phyloP scores from a whole-genome alignment of 2,329 filamentous ascomycete genomes.

The Atkinsonella texensis region DNA sequence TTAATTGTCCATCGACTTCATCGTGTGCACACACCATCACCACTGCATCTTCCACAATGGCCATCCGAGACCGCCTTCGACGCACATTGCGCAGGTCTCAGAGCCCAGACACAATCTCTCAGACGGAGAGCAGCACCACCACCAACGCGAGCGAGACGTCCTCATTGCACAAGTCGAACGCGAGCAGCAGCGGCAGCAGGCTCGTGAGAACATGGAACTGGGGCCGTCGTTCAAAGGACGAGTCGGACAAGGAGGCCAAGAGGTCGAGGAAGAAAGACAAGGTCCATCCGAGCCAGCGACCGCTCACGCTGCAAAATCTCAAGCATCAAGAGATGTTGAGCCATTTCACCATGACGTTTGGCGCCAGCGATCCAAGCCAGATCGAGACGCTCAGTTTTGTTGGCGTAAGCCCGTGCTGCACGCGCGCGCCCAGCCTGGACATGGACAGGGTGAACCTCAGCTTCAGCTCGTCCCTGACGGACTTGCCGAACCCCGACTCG shows the following conservation, averaged over 20 bases:
- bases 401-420: conserved; percentile 33
- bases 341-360: conserved; percentile 34
- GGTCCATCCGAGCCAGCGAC: conserved; percentile 31
- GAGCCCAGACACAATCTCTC: conserved; percentile 18
- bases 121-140: conserved; percentile 19
- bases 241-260: conserved; percentile 12
- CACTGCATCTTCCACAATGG: conserved; percentile 17
- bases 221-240: conserved; percentile 11
- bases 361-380: conserved; percentile 22
- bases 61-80: conserved; percentile 30
- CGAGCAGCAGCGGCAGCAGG: conserved; percentile 14
- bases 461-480: conserved; percentile 6
- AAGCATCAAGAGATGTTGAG: conserved; percentile 34
- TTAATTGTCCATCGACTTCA: background rate
- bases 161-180: conserved; percentile 17
- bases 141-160: conserved; percentile 18
- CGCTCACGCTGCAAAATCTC: conserved; percentile 32
- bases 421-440: conserved; percentile 24
- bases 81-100: conserved; percentile 27
- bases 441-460: conserved; percentile 13
- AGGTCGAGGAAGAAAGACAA: conserved; percentile 15
- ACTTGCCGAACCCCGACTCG: conserved; percentile 8
- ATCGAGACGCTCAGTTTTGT: conserved; percentile 21
- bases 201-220: conserved; percentile 21
- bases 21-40: background rate